Percentiles rank a stretch among this genome's conserved stretches.
Conservation (phyloP, 2,329 filamentous ascomycete genomes). For the Teratosphaeria pseudoeucalypti region DNA sequence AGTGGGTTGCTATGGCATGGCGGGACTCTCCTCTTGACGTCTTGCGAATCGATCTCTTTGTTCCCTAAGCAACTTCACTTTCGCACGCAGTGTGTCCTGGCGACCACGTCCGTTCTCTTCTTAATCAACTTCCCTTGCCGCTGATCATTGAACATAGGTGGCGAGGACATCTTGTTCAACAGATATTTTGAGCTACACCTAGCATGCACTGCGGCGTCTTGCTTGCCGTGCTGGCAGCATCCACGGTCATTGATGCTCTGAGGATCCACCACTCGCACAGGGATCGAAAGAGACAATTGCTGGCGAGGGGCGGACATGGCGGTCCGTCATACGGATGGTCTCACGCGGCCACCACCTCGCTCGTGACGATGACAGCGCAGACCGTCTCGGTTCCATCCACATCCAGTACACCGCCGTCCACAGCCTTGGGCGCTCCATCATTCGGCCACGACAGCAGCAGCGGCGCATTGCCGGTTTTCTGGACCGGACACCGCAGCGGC, state of each 20-base stretch:
- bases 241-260: not conserved
- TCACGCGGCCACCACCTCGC: not conserved
- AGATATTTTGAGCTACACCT: not conserved
- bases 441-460: not conserved
- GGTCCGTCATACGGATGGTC: not conserved
- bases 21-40: not conserved
- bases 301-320: not conserved
- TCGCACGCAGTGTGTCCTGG: constrained; percentile 4
- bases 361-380: not conserved
- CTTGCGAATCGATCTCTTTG: not conserved
- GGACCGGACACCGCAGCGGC: not conserved
- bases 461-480: not conserved
- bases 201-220: not conserved
- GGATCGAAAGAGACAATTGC: not conserved
- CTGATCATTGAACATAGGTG: not conserved
- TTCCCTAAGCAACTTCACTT: not conserved
- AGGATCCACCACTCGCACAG: not conserved
- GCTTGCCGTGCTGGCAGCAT: not conserved
- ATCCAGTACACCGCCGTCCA: not conserved
- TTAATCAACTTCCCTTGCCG: not conserved
- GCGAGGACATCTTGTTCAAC: not conserved
- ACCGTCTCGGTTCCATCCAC: not conserved
- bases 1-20: not conserved
- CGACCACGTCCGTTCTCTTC: constrained; percentile 8
- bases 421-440: not conserved